Conservation (phyloP, 2,329 filamentous ascomycete genomes). For the Colletotrichum orbiculare region DNA sequence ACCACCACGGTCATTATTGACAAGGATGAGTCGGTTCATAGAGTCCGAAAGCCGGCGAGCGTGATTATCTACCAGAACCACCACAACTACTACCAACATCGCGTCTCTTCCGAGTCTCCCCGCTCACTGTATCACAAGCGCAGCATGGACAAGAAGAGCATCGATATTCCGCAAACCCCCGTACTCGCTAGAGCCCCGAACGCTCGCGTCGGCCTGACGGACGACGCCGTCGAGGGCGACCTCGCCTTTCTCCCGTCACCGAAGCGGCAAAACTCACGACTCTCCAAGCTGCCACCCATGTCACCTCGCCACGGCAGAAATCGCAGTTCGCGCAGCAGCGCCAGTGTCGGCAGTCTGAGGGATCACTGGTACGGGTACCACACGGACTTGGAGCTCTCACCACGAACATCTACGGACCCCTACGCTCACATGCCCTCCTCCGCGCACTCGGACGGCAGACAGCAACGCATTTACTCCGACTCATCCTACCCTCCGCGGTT, state of each 20-base stretch:
- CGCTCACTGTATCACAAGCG: constrained; percentile 30
- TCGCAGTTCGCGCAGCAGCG: constrained; percentile 59
- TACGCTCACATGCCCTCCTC: constrained; percentile 32
- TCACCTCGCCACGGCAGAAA: constrained; percentile 51
- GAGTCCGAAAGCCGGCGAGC: constrained; percentile 59
- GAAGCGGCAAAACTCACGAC: constrained; percentile 64
- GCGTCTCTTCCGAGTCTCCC: constrained; percentile 24
- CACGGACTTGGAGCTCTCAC: constrained; percentile 49
- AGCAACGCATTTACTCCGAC: constrained; percentile 56
- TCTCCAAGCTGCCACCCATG: constrained; percentile 60
- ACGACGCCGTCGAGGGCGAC: constrained; percentile 69
- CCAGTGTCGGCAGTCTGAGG: constrained; percentile 53
- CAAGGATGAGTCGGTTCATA: constrained; percentile 49
- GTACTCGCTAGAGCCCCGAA: constrained; percentile 71
- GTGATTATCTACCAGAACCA: constrained; percentile 64
- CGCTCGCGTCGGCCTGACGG: constrained; percentile 70
- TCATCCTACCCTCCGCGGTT: constrained; percentile 55
- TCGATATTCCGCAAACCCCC: constrained; percentile 60
- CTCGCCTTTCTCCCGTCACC: constrained; percentile 66
- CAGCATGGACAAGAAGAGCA: constrained; percentile 50
- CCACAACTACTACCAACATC: constrained; percentile 32
- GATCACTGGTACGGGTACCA: constrained; percentile 53
- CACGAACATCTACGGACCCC: constrained; percentile 49
- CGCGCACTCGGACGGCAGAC: constrained; percentile 40
- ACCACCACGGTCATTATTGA: constrained; percentile 41